phyloP scores from a whole-genome alignment of 768 basidiomycete species.

The Mycena alexandri region DNA sequence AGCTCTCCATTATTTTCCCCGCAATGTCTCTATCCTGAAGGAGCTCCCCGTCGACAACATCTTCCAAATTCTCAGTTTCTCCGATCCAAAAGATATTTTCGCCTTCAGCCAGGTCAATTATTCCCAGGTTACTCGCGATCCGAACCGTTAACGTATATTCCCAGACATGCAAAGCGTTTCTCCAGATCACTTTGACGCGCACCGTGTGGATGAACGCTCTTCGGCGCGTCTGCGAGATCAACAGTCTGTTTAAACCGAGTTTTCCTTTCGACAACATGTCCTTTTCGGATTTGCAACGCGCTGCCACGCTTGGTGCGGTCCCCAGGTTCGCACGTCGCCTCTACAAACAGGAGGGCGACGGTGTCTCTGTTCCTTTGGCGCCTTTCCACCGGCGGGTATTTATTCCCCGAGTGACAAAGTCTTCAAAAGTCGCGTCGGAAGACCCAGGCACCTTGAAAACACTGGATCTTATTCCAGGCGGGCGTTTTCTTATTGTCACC shows the following conservation, averaged over 20 bases:
- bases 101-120: slow-evolving; percentile 1
- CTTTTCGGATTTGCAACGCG: slow-evolving; percentile 30
- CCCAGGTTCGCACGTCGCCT: slow-evolving; percentile 26
- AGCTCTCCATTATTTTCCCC: background rate
- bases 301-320: slow-evolving; percentile 30
- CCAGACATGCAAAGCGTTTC: slow-evolving; percentile 13
- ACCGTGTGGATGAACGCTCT: slow-evolving; percentile 40
- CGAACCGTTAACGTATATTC: background rate
- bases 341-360: background rate
- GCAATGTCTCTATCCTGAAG: background rate
- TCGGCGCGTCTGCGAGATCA: slow-evolving; percentile 28
- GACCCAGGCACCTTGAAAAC: slow-evolving; percentile 2
- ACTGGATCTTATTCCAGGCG: slow-evolving; percentile 19
- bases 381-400: slow-evolving; percentile 1
- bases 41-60: slow-evolving; percentile 22
- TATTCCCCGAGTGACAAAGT: slow-evolving; percentile 6
- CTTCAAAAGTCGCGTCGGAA: slow-evolving; percentile 9
- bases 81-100: slow-evolving; percentile 15
- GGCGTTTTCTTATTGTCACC: slow-evolving; percentile 20
- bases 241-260: slow-evolving; percentile 36
- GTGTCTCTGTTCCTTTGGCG: background rate
- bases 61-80: slow-evolving; percentile 22
- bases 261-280: slow-evolving; percentile 39
- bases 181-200: slow-evolving; percentile 5
- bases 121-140: background rate